Evolutionary conservation across 2,329 filamentous ascomycete species (phyloP).

Genomic region (Trichoderma oligosporum): DNA sequence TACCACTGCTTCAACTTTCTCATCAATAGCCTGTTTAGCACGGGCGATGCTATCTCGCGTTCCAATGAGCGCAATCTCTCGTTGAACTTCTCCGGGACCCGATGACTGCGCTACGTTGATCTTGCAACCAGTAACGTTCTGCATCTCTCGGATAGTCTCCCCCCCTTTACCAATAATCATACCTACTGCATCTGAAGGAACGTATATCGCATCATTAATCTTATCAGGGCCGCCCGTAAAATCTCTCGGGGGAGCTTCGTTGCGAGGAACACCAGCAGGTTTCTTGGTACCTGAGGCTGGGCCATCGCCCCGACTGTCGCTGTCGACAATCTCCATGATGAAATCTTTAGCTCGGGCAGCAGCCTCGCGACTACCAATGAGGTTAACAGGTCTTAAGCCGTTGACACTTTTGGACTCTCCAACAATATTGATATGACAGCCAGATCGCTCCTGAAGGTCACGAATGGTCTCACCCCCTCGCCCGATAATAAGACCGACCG

Average conservation of each 20-base stretch:
- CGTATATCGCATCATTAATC: conserved; percentile 76
- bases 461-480: conserved; percentile 89
- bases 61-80: conserved; percentile 83
- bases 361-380: conserved; percentile 74
- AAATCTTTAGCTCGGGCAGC: conserved; percentile 77
- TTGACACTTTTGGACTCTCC: conserved; percentile 91
- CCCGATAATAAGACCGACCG: conserved; percentile 90
- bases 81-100: conserved; percentile 71
- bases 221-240: conserved; percentile 55
- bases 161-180: conserved; percentile 97
- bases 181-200: conserved; percentile 86
- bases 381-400: conserved; percentile 81
- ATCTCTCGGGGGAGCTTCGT: conserved; percentile 33
- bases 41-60: conserved; percentile 70
- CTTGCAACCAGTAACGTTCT: conserved; percentile 82
- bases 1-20: conserved; percentile 88
- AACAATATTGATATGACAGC: conserved; percentile 95
- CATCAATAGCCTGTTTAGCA: conserved; percentile 81
- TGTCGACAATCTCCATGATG: conserved; percentile 92
- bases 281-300: conserved; percentile 32
- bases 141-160: conserved; percentile 93
- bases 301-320: conserved; percentile 65
- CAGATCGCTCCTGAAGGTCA: conserved; percentile 84
- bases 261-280: conserved; percentile 29
- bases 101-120: conserved; percentile 87